Conservation (phyloP, 257 asterid genomes). For the Plectranthus barbatus region DNA sequence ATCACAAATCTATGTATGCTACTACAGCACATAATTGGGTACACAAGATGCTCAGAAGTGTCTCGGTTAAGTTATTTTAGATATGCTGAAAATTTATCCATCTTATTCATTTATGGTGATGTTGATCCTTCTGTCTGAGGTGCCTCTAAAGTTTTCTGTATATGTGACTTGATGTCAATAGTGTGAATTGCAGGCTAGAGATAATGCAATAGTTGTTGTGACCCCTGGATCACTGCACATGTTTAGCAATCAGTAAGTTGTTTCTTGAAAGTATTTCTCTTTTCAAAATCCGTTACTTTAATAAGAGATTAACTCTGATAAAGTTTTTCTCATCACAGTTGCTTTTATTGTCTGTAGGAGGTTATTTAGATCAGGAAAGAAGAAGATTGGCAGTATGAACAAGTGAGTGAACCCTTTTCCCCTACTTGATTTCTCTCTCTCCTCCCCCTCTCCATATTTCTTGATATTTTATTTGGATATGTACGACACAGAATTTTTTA, state of each 20-base stretch:
- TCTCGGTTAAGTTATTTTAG: background rate
- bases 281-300: background rate
- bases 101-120: background rate
- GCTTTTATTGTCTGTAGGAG: conserved; percentile 19
- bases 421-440: background rate
- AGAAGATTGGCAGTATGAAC: conserved; percentile 37
- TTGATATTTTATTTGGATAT: conserved; percentile 4
- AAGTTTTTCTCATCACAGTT: background rate
- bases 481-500: background rate
- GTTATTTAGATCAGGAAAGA: conserved; percentile 35
- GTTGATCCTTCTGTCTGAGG: background rate
- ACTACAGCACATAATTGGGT: background rate
- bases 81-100: background rate
- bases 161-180: background rate
- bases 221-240: conserved; percentile 33
- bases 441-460: background rate
- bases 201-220: conserved; percentile 37
- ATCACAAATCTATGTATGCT: background rate
- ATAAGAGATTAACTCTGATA: background rate
- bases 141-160: background rate
- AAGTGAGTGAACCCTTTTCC: conserved; percentile 29
- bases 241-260: conserved; percentile 42
- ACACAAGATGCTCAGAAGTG: background rate
- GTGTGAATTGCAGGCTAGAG: conserved; percentile 35
- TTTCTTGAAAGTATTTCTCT: background rate